These are phyloP conservation scores for Penicillium manginii DNA, from an alignment of 495 filamentous ascomycete genomes.

Conservation along the genomic window DNA sequence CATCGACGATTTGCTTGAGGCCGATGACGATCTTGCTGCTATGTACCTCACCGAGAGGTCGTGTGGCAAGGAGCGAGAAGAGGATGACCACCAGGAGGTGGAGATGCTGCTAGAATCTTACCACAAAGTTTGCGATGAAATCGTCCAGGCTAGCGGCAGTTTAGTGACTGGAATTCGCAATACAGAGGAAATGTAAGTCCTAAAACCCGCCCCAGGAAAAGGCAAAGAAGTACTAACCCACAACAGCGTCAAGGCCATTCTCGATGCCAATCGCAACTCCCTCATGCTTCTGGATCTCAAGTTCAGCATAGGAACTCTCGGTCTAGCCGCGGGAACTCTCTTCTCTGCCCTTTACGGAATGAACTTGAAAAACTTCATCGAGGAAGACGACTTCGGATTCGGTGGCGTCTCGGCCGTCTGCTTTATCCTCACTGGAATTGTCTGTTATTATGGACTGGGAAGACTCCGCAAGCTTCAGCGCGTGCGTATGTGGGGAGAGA, in stretches of 20 bases:
- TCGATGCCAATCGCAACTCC: conserved; percentile 95
- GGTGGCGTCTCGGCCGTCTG: conserved; percentile 70
- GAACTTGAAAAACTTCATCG: conserved; percentile 98
- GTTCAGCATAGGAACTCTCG: conserved; percentile 92
- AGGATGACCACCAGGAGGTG: conserved; percentile 93
- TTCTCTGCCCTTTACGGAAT: conserved; percentile 97
- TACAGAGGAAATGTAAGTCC: conserved; percentile 91
- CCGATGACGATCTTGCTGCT: conserved; percentile 90
- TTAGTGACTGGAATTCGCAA: conserved; percentile 95
- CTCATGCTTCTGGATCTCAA: conserved; percentile 98
- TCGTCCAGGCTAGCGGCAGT: conserved; percentile 92
- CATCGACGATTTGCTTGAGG: conserved; percentile 95
- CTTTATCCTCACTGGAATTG: conserved; percentile 71
- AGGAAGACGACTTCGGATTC: conserved; percentile 93
- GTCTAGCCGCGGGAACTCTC: conserved; percentile 89
- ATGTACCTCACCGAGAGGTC: conserved; percentile 95
- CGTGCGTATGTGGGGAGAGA: conserved; percentile 80
- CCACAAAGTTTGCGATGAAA: conserved; percentile 96
- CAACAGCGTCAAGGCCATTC: conserved; percentile 86
- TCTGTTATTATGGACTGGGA: conserved; percentile 77
- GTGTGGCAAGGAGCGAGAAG: conserved; percentile 70
- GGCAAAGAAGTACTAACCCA: conserved; percentile 15
- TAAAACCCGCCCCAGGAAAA: background rate
- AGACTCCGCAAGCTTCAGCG: conserved; percentile 87
- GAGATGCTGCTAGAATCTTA: conserved; percentile 97